Conservation (phyloP, 371 early-diverging fungal genomes). For the Rhizopus microsporus region DNA sequence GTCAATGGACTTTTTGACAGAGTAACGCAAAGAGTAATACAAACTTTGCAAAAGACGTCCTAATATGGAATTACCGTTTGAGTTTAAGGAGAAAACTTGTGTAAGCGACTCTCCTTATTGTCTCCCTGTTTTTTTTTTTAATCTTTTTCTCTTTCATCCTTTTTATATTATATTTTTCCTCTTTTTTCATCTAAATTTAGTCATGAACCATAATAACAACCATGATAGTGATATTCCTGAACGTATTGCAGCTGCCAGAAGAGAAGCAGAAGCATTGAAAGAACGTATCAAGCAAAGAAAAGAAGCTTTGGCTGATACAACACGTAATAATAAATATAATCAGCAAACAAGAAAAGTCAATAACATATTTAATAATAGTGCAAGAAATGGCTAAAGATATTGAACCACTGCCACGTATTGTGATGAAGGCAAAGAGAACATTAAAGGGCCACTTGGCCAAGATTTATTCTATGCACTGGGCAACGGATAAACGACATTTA, state of each 20-base stretch:
- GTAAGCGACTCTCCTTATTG: background rate
- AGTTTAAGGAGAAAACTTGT: background rate
- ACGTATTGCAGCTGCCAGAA: constrained; percentile 86
- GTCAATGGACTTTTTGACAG: background rate
- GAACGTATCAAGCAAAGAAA: constrained; percentile 92
- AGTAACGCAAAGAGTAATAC: background rate
- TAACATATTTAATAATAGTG: constrained; percentile 33
- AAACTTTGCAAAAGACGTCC: too few relatives aligned
- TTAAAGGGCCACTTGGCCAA: constrained; percentile 98
- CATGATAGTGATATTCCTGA: constrained; percentile 77
- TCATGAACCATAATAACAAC: constrained; percentile 7
- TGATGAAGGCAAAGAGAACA: constrained; percentile 67
- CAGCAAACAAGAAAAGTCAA: background rate
- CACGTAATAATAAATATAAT: constrained; percentile 59
- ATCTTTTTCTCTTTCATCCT: constrained; percentile 2
- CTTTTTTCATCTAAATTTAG: background rate
- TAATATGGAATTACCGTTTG: background rate
- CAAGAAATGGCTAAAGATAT: constrained; percentile 49
- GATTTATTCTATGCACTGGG: constrained; percentile 99
- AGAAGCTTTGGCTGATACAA: constrained; percentile 93
- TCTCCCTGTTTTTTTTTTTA: background rate
- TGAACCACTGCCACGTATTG: constrained; percentile 82
- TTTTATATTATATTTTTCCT: background rate
- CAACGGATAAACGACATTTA: constrained; percentile 89
- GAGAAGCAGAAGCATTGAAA: constrained; percentile 95